Evolutionary conservation across 495 filamentous ascomycete species (phyloP).

Genomic region (Annulohypoxylon bovei): DNA sequence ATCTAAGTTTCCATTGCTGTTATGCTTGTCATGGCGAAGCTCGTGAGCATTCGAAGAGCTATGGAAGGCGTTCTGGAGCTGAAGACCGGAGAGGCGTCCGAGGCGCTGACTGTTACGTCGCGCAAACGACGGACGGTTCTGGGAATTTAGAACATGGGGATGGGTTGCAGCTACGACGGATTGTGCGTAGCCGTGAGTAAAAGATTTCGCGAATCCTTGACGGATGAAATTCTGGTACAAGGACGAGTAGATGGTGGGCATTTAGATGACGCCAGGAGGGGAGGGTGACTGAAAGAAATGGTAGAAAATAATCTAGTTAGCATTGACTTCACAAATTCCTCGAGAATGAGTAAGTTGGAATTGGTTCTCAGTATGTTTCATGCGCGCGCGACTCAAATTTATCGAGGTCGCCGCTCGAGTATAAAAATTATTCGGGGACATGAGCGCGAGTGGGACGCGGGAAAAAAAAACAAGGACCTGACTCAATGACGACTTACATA

Average conservation of each 20-base stretch:
- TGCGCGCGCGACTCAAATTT: slow-evolving; percentile 8
- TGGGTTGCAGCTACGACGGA: slow-evolving; percentile 96
- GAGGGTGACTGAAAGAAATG: slow-evolving; percentile 47
- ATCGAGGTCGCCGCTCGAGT: background rate
- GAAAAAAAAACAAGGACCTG: background rate
- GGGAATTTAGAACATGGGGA: slow-evolving; percentile 79
- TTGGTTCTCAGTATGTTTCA: background rate
- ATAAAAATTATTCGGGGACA: slow-evolving; percentile 6
- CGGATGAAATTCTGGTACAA: slow-evolving; percentile 88
- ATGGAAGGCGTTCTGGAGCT: slow-evolving; percentile 82
- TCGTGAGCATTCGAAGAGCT: slow-evolving; percentile 53
- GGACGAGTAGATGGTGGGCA: slow-evolving; percentile 67
- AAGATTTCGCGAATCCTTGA: slow-evolving; percentile 93
- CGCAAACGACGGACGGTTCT: slow-evolving; percentile 65
- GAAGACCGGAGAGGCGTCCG: slow-evolving; percentile 68
- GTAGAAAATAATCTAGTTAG: slow-evolving; percentile 10
- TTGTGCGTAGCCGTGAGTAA: slow-evolving; percentile 97
- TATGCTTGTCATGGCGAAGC: slow-evolving; percentile 54
- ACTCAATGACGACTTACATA: slow-evolving; percentile 55
- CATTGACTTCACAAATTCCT: background rate
- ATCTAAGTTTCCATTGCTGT: slow-evolving; percentile 67
- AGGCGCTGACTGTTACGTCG: slow-evolving; percentile 58
- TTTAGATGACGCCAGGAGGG: slow-evolving; percentile 64
- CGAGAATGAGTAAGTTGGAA: background rate
- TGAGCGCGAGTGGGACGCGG: background rate